phyloP scores from a whole-genome alignment of 495 filamentous ascomycete species.

The Aspergillus carlsbadensis region DNA sequence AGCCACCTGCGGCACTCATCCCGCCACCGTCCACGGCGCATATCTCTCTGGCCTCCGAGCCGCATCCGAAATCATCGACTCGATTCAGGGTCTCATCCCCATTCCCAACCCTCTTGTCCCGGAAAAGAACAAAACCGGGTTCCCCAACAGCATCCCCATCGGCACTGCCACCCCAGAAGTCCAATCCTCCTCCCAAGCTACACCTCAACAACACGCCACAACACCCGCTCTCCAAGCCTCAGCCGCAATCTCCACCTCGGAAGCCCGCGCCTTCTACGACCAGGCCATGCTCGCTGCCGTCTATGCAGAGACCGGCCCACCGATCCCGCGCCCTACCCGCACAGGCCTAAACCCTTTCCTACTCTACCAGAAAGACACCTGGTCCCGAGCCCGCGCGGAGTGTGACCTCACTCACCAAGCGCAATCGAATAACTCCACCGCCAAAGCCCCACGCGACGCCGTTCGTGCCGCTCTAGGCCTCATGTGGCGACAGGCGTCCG shows the following conservation, averaged over 20 bases:
- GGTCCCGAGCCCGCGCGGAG: constrained; percentile 67
- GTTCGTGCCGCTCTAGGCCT: constrained; percentile 77
- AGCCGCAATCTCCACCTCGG: constrained; percentile 29
- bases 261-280: constrained; percentile 68
- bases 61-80: constrained; percentile 77
- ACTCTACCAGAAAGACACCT: constrained; percentile 70
- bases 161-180: constrained; percentile 25
- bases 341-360: constrained; percentile 71
- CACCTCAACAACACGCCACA: constrained; percentile 9
- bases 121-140: constrained; percentile 44
- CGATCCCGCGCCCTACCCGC: constrained; percentile 67
- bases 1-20: constrained; percentile 91
- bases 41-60: constrained; percentile 91
- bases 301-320: constrained; percentile 65
- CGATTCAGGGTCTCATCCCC: constrained; percentile 76
- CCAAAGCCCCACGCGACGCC: constrained; percentile 67
- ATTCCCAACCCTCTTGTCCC: constrained; percentile 75
- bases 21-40: constrained; percentile 94
- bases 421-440: constrained; percentile 63
- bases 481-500: constrained; percentile 80
- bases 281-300: constrained; percentile 68
- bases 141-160: constrained; percentile 1
- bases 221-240: constrained; percentile 1
- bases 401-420: constrained; percentile 67
- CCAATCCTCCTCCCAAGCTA: neutral